phyloP scores from a whole-genome alignment of 331 rosid genomes.

The Dryas integrifolia region DNA sequence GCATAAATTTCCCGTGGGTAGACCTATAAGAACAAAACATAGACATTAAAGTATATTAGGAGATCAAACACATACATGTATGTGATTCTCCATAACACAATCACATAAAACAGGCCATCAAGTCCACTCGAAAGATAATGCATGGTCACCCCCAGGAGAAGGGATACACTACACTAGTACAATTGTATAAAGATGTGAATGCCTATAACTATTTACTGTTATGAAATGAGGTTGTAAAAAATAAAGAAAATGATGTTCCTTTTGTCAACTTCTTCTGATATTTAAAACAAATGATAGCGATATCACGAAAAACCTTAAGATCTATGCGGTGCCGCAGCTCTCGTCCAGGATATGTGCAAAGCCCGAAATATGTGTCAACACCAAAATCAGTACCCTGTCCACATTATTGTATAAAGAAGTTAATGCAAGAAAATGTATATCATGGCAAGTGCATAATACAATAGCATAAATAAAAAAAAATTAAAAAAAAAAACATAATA shows the following conservation, averaged over 20 bases:
- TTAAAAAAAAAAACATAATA: neutral
- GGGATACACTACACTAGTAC: neutral
- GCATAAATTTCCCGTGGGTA: conserved; percentile 84
- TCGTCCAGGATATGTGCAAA: conserved; percentile 82
- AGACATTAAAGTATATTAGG: neutral
- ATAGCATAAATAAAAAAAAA: neutral
- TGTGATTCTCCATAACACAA: neutral
- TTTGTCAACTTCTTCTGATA: neutral
- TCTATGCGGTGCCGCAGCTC: conserved; percentile 91
- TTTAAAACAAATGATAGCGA: neutral
- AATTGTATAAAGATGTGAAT: neutral
- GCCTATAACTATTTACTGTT: neutral
- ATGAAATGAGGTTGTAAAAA: neutral
- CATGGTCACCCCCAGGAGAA: neutral
- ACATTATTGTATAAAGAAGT: conserved; percentile 17
- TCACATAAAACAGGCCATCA: neutral
- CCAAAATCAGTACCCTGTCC: conserved; percentile 81
- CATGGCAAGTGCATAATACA: neutral
- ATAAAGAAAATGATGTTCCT: neutral
- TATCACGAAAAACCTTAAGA: conserved; percentile 56
- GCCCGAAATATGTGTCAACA: conserved; percentile 91
- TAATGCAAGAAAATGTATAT: neutral
- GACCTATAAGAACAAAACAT: conserved; percentile 46
- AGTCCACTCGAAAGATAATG: neutral
- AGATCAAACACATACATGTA: neutral